These are phyloP conservation scores for Rhamnella rubrinervis DNA, from an alignment of 331 rosid species.

Conservation along the genomic window DNA sequence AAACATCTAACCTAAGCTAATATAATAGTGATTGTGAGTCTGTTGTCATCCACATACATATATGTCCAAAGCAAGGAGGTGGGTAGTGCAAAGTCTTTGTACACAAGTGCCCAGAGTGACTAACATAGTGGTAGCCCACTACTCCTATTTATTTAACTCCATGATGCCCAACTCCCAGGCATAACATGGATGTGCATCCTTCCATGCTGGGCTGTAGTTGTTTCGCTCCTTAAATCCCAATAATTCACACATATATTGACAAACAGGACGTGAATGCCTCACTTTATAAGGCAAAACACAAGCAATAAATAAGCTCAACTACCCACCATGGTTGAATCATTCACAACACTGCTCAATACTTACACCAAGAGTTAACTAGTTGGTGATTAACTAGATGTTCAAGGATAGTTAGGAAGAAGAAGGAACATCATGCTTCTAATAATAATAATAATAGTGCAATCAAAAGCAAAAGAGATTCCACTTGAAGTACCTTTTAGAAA, in stretches of 20 bases:
- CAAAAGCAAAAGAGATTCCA: not conserved
- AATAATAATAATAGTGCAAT: no score
- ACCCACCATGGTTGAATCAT: no score
- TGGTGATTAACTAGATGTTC: not conserved
- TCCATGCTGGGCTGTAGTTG: no score
- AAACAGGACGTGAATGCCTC: not conserved
- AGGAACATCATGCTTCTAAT: not conserved
- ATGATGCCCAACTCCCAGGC: slow-evolving; percentile 22
- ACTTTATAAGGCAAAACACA: not conserved
- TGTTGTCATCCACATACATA: no score
- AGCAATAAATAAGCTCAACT: not conserved
- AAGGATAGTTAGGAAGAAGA: not conserved
- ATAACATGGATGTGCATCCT: not conserved
- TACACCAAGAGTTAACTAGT: no score
- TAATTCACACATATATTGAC: not conserved
- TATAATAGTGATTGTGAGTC: no score
- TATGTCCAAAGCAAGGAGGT: no score
- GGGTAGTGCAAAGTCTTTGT: no score
- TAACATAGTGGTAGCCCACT: slow-evolving; percentile 32
- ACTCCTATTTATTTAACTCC: not conserved
- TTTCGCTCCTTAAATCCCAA: not conserved
- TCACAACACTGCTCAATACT: no score
- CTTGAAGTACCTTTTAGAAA: not conserved
- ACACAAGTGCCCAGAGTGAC: no score
- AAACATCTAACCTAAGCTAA: no score